Evolutionary conservation across 768 basidiomycete species (phyloP).

Genomic region (Trichaptum fuscoviolaceum): DNA sequence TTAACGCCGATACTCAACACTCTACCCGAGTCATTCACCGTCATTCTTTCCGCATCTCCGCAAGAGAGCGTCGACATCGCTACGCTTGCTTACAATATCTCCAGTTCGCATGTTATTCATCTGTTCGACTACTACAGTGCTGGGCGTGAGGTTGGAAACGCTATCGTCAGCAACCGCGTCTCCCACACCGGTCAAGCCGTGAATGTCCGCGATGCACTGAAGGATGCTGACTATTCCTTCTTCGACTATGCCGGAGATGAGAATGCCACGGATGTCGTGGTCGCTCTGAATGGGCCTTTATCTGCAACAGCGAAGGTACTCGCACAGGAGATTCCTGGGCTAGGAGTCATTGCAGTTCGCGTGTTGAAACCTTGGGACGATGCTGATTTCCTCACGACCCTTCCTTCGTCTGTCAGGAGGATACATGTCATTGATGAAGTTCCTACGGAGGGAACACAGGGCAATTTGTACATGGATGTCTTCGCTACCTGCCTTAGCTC

Average conservation of each 20-base stretch:
- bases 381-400: slow-evolving; percentile 46
- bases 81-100: slow-evolving; percentile 65
- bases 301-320: slow-evolving; percentile 59
- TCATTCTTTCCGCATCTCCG: slow-evolving; percentile 80
- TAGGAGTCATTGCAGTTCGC: slow-evolving; percentile 69
- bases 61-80: slow-evolving; percentile 80
- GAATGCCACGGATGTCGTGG: slow-evolving; percentile 58
- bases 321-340: slow-evolving; percentile 35
- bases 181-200: slow-evolving; percentile 24
- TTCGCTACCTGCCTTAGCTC: slow-evolving; percentile 26
- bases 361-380: slow-evolving; percentile 84
- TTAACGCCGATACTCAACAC: slow-evolving; percentile 55
- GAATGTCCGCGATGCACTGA: slow-evolving; percentile 44
- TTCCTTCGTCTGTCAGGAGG: slow-evolving; percentile 54
- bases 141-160: slow-evolving; percentile 68
- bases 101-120: slow-evolving; percentile 70
- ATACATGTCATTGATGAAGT: slow-evolving; percentile 81
- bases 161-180: slow-evolving; percentile 35
- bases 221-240: slow-evolving; percentile 56
- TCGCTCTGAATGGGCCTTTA: slow-evolving; percentile 71
- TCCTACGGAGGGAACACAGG: slow-evolving; percentile 52
- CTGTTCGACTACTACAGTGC: slow-evolving; percentile 85
- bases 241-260: slow-evolving; percentile 73
- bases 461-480: slow-evolving; percentile 68
- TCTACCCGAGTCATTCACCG: slow-evolving; percentile 59